A percentile compares a stretch with the other conserved stretches of the same genome.
Conservation (phyloP, 176 grass and related monocot species). For the Hordeum marinum region DNA sequence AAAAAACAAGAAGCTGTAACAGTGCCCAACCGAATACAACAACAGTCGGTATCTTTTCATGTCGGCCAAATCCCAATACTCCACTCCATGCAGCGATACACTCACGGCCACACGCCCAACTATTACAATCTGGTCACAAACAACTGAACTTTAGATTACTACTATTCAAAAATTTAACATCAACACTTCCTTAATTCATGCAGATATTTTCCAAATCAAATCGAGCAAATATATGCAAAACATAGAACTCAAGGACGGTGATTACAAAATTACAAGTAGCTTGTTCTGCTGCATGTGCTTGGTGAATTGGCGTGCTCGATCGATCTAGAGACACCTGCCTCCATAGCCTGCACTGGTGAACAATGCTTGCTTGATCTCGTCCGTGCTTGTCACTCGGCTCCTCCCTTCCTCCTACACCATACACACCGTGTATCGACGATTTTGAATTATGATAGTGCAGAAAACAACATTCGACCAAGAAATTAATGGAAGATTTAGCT, state of each 20-base stretch:
- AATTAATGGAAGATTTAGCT: neutral
- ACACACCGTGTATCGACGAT: neutral
- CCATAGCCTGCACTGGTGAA: slow-evolving; percentile 76
- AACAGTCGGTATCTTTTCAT: slow-evolving; percentile 18
- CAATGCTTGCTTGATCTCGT: slow-evolving; percentile 84
- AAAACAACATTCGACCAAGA: neutral
- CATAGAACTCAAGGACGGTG: too few relatives aligned
- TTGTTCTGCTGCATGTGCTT: neutral
- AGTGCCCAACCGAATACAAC: neutral
- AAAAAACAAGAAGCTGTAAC: slow-evolving; percentile 5
- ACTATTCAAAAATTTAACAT: neutral
- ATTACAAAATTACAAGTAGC: neutral
- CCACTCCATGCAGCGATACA: neutral
- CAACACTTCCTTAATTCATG: slow-evolving; percentile 3
- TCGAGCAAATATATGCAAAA: neutral
- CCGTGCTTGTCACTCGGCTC: slow-evolving; percentile 40
- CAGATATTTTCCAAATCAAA: neutral
- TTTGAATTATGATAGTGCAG: neutral
- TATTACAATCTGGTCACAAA: slow-evolving; percentile 7
- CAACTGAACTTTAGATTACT: neutral
- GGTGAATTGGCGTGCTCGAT: neutral
- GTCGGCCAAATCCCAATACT: slow-evolving; percentile 3
- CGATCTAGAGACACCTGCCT: slow-evolving; percentile 47
- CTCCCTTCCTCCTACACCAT: slow-evolving; percentile 41
- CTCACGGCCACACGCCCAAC: neutral